phyloP scores from a whole-genome alignment of 2,329 filamentous ascomycete species.

The Cladosporium sp. region DNA sequence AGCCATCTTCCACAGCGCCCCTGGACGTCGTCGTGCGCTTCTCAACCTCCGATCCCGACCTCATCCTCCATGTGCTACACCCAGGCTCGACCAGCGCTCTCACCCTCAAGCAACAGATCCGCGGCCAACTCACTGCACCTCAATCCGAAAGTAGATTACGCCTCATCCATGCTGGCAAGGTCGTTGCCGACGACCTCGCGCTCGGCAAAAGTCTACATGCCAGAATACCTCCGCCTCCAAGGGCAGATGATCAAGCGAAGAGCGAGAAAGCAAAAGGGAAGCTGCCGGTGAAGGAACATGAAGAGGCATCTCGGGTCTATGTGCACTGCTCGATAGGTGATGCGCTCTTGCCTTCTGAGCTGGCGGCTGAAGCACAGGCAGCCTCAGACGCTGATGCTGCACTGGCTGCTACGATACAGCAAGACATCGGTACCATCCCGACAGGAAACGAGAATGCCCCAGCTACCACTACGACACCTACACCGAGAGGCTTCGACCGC shows the following conservation, averaged over 20 bases:
- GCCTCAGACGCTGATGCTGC: conserved; percentile 37
- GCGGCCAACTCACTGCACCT: conserved; percentile 60
- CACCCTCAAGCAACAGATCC: conserved; percentile 77
- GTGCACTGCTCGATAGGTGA: conserved; percentile 90
- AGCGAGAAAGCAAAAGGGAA: conserved; percentile 61
- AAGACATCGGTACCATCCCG: background rate
- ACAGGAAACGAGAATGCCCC: conserved; percentile 9
- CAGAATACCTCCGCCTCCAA: conserved; percentile 51
- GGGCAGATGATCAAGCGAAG: conserved; percentile 26
- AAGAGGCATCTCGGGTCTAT: conserved; percentile 60
- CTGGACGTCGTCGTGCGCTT: conserved; percentile 85
- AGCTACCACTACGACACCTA: conserved; percentile 45
- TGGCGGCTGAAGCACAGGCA: conserved; percentile 60
- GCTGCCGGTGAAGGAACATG: conserved; percentile 46
- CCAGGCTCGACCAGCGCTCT: conserved; percentile 69
- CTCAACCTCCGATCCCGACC: conserved; percentile 76
- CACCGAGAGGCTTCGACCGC: conserved; percentile 81
- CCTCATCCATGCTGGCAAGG: conserved; percentile 84
- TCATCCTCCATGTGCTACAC: conserved; percentile 68
- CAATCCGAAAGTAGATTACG: conserved; percentile 69
- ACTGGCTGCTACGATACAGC: conserved; percentile 16
- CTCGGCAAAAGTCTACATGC: conserved; percentile 66
- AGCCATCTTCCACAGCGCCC: conserved; percentile 1
- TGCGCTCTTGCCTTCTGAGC: conserved; percentile 62
- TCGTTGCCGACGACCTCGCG: conserved; percentile 69